Percentiles rank a stretch among this genome's conserved stretches.
phyloP scores from a whole-genome alignment of 2,329 filamentous ascomycete species.

The Colletotrichum magnum region DNA sequence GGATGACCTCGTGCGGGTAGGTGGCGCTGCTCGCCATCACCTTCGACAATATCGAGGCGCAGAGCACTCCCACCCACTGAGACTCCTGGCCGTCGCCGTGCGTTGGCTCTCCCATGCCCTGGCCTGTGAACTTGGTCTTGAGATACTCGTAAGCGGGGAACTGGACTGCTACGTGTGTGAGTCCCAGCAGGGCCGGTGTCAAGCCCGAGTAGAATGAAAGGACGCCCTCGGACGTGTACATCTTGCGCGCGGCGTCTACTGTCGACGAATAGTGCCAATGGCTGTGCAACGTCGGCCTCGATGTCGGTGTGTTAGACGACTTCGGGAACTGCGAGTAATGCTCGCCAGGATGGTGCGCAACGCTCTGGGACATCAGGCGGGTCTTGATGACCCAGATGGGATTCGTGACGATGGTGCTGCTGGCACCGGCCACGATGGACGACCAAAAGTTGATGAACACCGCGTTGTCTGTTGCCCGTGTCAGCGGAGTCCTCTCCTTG shows the following conservation, averaged over 20 bases:
- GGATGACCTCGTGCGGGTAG: constrained; percentile 96
- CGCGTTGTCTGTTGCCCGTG: constrained; percentile 72
- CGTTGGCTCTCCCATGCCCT: constrained; percentile 82
- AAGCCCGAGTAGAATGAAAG: constrained; percentile 95
- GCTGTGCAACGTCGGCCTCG: constrained; percentile 70
- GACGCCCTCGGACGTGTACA: constrained; percentile 93
- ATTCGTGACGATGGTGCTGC: constrained; percentile 94
- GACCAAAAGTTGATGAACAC: constrained; percentile 89
- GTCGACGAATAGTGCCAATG: constrained; percentile 94
- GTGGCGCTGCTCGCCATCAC: constrained; percentile 94
- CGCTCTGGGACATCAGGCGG: constrained; percentile 93
- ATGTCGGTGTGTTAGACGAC: constrained; percentile 67
- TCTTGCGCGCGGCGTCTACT: constrained; percentile 91
- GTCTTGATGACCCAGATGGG: constrained; percentile 99
- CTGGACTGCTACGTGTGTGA: constrained; percentile 96
- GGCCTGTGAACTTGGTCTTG: constrained; percentile 90
- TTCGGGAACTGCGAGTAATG: constrained; percentile 63
- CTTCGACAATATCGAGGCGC: constrained; percentile 94
- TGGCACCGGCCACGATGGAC: constrained; percentile 90
- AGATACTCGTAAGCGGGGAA: constrained; percentile 97
- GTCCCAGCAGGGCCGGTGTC: constrained; percentile 89
- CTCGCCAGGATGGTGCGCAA: constrained; percentile 62
- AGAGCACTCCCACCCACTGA: constrained; percentile 87
- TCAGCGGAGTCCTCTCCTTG: constrained; percentile 24
- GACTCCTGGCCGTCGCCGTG: constrained; percentile 69